A percentile compares a stretch with the other conserved stretches of the same genome.
These are phyloP conservation scores for Fragaria ananassa DNA, from an alignment of 306 rosid species.

Conservation along the genomic window DNA sequence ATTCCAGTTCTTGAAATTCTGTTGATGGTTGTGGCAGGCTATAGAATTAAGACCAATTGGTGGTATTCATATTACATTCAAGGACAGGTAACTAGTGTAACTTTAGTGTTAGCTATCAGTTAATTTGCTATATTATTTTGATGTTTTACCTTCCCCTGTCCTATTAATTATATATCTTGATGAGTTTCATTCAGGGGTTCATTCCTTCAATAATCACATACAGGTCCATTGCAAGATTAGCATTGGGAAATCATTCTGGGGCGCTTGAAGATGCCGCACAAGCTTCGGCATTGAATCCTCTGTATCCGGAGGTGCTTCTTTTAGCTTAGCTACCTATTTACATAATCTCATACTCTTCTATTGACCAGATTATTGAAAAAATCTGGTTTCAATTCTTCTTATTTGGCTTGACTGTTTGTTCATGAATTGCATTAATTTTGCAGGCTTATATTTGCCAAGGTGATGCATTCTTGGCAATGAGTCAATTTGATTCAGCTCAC, in stretches of 20 bases:
- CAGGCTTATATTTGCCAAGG: slow-evolving; percentile 87
- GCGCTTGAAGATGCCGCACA: slow-evolving; percentile 71
- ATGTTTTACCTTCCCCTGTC: neutral
- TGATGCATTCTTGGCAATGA: slow-evolving; percentile 62
- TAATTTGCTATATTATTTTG: neutral
- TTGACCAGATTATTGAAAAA: neutral
- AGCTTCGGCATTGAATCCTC: slow-evolving; percentile 63
- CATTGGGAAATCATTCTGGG: slow-evolving; percentile 53
- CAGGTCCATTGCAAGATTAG: slow-evolving; percentile 74
- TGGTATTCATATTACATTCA: slow-evolving; percentile 54
- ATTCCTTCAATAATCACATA: slow-evolving; percentile 7
- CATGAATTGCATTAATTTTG: slow-evolving; percentile 20
- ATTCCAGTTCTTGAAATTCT: neutral
- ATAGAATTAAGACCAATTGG: slow-evolving; percentile 70
- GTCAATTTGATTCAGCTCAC: slow-evolving; percentile 57
- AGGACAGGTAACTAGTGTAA: slow-evolving; percentile 53
- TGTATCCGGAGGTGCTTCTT: slow-evolving; percentile 58
- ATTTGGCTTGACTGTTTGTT: neutral
- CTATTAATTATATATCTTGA: neutral
- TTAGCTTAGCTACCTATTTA: neutral
- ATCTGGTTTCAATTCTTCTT: neutral
- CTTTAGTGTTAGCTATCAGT: neutral
- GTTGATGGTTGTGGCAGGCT: slow-evolving; percentile 52
- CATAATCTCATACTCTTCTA: neutral
- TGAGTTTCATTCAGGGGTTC: neutral